Evolutionary conservation across 768 basidiomycete species (phyloP), one percentile per base, ranked within the genome.

Genomic region (Russula ochroleuca): DNA sequence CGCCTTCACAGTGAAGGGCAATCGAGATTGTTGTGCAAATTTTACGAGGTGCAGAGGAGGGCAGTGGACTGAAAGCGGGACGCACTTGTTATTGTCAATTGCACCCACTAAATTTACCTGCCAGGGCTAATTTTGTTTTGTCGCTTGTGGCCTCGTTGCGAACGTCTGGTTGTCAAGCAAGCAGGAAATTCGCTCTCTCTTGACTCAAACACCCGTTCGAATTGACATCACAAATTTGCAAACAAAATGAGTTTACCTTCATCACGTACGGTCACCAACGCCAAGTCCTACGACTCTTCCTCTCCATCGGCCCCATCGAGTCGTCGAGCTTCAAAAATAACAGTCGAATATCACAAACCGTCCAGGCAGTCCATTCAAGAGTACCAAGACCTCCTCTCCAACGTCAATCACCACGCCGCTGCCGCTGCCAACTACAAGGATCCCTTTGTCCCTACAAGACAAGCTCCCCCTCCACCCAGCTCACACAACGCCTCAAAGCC

Each of bases 291-390:
- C 60, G 65, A 66, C 54, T 33, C 57, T n/a, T 49, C 61, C 60
- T 53, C 67, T 23, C 35, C 64, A 31, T 33, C 64, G 15, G 59
- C 40, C 43, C 47, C 65, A 33, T 56, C 61, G 7, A 67, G 51
- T 56, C 67, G 67, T 55, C 67, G 67, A 21, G 38, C 55, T 14
- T 68, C 67, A 38, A 67, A 67, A 60, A 63, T 68, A 60, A 85
- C 87, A 17, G 79, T 92, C 73, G 87, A 92, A 71, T 87, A 89
- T 73, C 85, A 88, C 76, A 79, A 85, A 19, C 88, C 88, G 2
- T 86, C 85, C 13, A 77, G 88, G 49, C 83, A 88, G 73, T 87
- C 85, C 67, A 85, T 90, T 65, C 87, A 87, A 67, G 88, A 91
- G 68, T 90, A 90, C 74, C 81, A 85, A 72, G 83, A 86, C 61